Evolutionary conservation across 768 basidiomycete genomes (phyloP).

Genomic region (Mrakia blollopis): DNA sequence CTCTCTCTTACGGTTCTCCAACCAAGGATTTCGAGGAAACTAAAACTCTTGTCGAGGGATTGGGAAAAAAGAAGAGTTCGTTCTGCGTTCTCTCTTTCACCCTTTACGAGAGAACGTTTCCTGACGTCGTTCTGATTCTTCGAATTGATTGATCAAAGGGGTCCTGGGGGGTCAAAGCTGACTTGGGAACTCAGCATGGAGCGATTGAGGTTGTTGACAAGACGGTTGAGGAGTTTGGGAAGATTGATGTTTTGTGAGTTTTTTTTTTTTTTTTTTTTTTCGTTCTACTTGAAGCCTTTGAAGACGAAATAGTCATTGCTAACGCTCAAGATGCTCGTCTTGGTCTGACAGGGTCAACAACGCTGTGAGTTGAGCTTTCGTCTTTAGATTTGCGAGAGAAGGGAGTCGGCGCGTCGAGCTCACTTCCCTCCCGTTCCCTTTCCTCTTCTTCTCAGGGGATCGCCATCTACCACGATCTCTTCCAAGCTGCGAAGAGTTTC

Average conservation of each 20-base stretch:
- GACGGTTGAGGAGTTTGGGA: neutral
- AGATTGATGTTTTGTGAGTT: neutral
- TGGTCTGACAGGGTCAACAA: constrained; percentile 15
- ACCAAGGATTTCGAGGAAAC: constrained; percentile 1
- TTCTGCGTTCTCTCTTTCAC: neutral
- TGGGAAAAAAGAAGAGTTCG: neutral
- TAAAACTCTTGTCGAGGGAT: neutral
- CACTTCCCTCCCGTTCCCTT: neutral
- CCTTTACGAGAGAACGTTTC: neutral
- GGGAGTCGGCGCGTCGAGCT: neutral
- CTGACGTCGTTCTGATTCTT: neutral
- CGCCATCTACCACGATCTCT: neutral
- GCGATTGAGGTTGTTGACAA: neutral
- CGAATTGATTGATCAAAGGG: neutral
- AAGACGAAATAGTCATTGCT: too few relatives aligned
- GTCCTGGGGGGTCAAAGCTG: neutral
- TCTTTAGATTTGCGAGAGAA: neutral
- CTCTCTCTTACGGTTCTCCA: neutral
- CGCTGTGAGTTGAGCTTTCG: neutral
- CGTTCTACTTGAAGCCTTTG: neutral
- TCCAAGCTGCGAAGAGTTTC: neutral
- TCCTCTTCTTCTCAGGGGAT: neutral
- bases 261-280: neutral
- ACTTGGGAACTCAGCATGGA: neutral
- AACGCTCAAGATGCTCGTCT: too few relatives aligned